Percentiles rank a stretch among this genome's conserved stretches.
Conservation (phyloP, 1,284 basidiomycete genomes). For the Malassezia nana region DNA sequence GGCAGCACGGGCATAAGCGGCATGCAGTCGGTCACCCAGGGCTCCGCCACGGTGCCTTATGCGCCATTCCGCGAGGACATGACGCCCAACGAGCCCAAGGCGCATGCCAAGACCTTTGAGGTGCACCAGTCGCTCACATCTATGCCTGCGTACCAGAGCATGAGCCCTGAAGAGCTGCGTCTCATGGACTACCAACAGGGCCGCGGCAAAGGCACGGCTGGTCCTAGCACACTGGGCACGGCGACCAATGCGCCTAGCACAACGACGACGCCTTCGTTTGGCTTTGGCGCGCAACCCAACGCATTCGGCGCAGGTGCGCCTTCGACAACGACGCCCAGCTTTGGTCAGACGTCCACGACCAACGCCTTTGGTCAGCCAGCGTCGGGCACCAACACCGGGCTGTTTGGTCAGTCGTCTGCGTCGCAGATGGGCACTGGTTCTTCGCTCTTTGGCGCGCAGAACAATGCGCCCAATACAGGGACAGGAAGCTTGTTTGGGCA, state of each 20-base stretch:
- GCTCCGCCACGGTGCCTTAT: slow-evolving; percentile 33
- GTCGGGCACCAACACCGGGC: slow-evolving; percentile 19
- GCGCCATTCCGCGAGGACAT: slow-evolving; percentile 32
- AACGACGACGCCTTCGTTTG: slow-evolving; percentile 20
- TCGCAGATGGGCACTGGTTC: slow-evolving; percentile 7
- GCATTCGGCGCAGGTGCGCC: slow-evolving; percentile 25
- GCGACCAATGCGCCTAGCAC: slow-evolving; percentile 14
- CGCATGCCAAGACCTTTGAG: slow-evolving; percentile 37
- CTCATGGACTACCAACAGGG: slow-evolving; percentile 39
- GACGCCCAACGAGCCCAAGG: slow-evolving; percentile 31
- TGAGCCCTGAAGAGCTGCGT: slow-evolving; percentile 37
- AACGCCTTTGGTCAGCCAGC: slow-evolving; percentile 20
- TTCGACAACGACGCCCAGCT: slow-evolving; percentile 20
- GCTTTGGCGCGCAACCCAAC: slow-evolving; percentile 28
- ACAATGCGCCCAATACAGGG: neutral
- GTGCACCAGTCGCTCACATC: slow-evolving; percentile 35
- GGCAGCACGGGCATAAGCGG: slow-evolving; percentile 12
- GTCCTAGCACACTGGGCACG: slow-evolving; percentile 10
- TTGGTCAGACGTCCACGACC: slow-evolving; percentile 21
- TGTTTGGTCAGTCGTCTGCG: slow-evolving; percentile 41
- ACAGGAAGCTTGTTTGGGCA: slow-evolving; percentile 1
- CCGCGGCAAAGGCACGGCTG: slow-evolving; percentile 29
- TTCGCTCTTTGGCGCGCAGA: slow-evolving; percentile 10
- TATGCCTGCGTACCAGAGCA: slow-evolving; percentile 32
- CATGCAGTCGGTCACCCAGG: slow-evolving; percentile 24